A percentile compares a stretch with the other conserved stretches of the same genome.
These are phyloP conservation scores for Physcia stellaris DNA, from an alignment of 495 filamentous ascomycete species.

Conservation along the genomic window DNA sequence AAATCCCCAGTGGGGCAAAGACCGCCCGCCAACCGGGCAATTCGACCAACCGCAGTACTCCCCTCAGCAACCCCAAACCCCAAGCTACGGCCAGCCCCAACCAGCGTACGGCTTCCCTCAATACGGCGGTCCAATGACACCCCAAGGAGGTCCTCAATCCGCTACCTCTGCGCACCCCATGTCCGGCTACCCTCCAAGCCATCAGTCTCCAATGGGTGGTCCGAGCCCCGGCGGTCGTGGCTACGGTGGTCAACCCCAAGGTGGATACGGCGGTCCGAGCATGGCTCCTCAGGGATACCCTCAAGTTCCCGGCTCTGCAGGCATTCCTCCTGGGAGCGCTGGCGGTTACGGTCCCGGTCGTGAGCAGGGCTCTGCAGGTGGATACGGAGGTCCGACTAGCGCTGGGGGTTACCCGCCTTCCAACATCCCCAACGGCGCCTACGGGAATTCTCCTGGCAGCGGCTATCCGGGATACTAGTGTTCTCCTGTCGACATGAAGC, in stretches of 20 bases:
- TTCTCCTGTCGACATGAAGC: too few species aligned
- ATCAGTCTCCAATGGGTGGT: slow-evolving; percentile 26
- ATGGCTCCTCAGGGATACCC: slow-evolving; percentile 45
- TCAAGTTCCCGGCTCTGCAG: slow-evolving; percentile 55
- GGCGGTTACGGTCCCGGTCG: slow-evolving; percentile 74
- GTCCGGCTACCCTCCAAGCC: slow-evolving; percentile 16
- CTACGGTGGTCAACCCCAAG: slow-evolving; percentile 49
- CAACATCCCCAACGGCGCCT: slow-evolving; percentile 1
- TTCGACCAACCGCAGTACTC: slow-evolving; percentile 77
- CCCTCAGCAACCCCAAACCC: slow-evolving; percentile 59
- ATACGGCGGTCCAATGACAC: slow-evolving; percentile 65
- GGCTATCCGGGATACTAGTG: slow-evolving; percentile 42
- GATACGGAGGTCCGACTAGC: slow-evolving; percentile 50
- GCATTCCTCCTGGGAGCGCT: slow-evolving; percentile 57
- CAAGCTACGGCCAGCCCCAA: slow-evolving; percentile 43
- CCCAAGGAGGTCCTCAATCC: slow-evolving; percentile 38
- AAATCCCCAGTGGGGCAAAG: slow-evolving; percentile 80
- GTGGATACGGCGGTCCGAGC: slow-evolving; percentile 41
- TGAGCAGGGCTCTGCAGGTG: slow-evolving; percentile 58
- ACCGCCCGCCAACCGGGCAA: slow-evolving; percentile 80
- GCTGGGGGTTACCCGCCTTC: slow-evolving; percentile 29
- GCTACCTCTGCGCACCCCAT: slow-evolving; percentile 9
- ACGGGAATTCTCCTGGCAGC: slow-evolving; percentile 20
- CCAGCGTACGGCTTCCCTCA: slow-evolving; percentile 87
- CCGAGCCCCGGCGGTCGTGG: slow-evolving; percentile 48